Base-by-base conservation (phyloP, 805 yeast species). In the Huiozyma sinensis region DNA sequence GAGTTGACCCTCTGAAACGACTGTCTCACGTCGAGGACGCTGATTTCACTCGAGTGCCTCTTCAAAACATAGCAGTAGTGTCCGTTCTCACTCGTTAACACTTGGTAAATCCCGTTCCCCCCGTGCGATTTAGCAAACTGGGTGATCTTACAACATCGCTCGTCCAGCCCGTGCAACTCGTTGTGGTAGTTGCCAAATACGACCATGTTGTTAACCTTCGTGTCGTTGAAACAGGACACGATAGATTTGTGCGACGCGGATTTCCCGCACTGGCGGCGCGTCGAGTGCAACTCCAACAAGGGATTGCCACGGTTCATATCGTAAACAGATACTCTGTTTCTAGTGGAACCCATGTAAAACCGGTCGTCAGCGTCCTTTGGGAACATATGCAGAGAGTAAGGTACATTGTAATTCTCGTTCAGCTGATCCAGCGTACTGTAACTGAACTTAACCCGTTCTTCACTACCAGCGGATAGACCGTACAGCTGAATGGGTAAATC, bases 401-500 rank as follows among this genome's bases (percentile, higher is more conserved):
- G 52, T 11, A 60, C 62, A 24, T 56, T 58, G 44, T 48, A 66
- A n/a, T 36, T 47, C 29, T 67, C 74, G 31, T 64, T 67, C 12
- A 52, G 54, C 3, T 44, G 36, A 46, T 68, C 62, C 32, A 50
- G 52, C 5, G 58, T 55, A 36, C 61, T 48, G 46, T 60, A 70
- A 12, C 50, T 51, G 4, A 38, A 5, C 1, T 44, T 27, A 3
- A 46, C 7, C 11, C 5, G 33, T 42, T 50, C 43, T 37, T 47
- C 5, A 55, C 60, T 11, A 49, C 39, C 11, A 55, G 47, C 32
- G 17, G 49, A 57, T 17, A 61, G 38, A 6, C 55, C 47, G 36
- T 50, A 45, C 31, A 69, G 42, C 42, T 62, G 68, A 31, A 70
- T 42, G 0, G 75, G 75, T 6, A 64, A 31, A 24, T 65, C 58